These are phyloP conservation scores for Cucurbita maxima DNA, from an alignment of 306 rosid species.

Conservation along the genomic window DNA sequence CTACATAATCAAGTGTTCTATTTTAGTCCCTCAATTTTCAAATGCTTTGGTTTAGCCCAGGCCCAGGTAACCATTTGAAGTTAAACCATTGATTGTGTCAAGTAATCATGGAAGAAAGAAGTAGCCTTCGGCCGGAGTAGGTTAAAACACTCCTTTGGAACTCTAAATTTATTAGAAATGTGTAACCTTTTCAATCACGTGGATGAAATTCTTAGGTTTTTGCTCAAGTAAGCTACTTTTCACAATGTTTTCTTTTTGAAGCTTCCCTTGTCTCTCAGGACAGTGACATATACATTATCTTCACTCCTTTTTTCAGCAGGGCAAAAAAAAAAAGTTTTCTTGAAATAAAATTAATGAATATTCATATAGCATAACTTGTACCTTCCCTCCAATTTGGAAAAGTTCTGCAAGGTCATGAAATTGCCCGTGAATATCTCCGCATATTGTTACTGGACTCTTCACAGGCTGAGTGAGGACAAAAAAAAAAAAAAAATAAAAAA, in stretches of 20 bases:
- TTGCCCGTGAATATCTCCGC: slow-evolving; percentile 99
- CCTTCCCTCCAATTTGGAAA: slow-evolving; percentile 99
- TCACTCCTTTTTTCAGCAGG: neutral
- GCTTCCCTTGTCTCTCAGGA: neutral
- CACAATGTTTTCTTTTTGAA: neutral
- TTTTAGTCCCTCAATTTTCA: neutral
- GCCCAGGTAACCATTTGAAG: neutral
- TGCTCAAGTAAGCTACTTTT: neutral
- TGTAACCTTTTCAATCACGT: neutral
- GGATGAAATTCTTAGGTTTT: neutral
- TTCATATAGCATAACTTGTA: slow-evolving; percentile 27
- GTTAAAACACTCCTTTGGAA: neutral
- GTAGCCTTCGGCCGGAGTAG: neutral
- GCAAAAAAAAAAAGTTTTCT: neutral
- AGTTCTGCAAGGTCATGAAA: slow-evolving; percentile 99
- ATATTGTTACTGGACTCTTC: slow-evolving; percentile 96
- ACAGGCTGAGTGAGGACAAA: slow-evolving; percentile 70
- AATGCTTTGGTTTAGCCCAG: neutral
- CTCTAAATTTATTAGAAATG: neutral
- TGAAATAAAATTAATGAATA: slow-evolving; percentile 21
- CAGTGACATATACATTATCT: neutral
- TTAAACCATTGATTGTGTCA: neutral
- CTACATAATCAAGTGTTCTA: neutral
- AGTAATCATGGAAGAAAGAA: neutral
- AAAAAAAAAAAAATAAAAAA: neutral